Base-by-base conservation (phyloP, 805 yeast species). In the Kodamaea kaohsiungensis region DNA sequence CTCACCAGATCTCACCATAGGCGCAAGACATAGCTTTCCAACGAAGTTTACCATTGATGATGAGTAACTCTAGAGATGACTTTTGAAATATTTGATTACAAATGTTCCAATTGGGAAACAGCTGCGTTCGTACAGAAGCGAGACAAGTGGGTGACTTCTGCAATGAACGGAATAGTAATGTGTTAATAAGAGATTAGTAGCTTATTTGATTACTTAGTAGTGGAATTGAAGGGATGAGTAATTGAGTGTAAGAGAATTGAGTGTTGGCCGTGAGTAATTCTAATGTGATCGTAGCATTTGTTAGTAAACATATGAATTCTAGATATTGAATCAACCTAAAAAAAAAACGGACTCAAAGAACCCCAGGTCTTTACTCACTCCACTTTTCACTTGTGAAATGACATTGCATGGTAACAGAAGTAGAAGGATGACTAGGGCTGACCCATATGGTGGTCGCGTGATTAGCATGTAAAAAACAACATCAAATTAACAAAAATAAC, bases 1-100 rank as follows among this genome's bases (percentile, higher is more conserved):
- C 72, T 95, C 99, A 10, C 98, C 97, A 42, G 93, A 88, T 37
- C 99, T 78, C 49, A 93, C 97, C 99, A 93, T 93, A 0, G 99
- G 99, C 0, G 98, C 98, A 40, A 93, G 79, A 17, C 87, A 96
- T 52, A 91, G 70, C 63, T 89, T 89, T 0, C 96, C 93, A 16
- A 82, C 79, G 70, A 85, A 92, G 35, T 81, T 83, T 3, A 88
- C 78, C 89, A 87, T 84, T 52, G 42, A 16, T 38, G 18, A 38
- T 9, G 35, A 30, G 10, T 30, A 12, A 30, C 10, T 9, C 35
- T 30, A 2, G 35, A 30, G 35, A 30, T 30, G 35, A 30, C 33
- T 27, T 30, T 30, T 8, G 13, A 30, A 30, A 9, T 9, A 30
- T 30, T 30, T 8, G 35, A 8, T 30, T 30, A 30, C 35, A 30